Conservation (phyloP, 306 rosid genomes). For the Quercus gilva region DNA sequence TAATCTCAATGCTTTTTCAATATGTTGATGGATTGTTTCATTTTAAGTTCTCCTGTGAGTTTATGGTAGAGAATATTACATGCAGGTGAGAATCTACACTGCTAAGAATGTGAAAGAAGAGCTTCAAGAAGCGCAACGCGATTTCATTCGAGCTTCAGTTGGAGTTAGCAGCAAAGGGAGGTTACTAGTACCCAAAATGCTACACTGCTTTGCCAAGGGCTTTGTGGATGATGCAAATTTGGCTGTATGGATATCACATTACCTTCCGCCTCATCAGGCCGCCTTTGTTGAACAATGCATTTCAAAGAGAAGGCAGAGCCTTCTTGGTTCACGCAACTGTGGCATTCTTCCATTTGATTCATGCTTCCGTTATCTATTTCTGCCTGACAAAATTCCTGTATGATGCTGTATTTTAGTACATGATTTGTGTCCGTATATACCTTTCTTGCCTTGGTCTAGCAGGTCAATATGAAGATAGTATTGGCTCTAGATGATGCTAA, state of each 20-base stretch:
- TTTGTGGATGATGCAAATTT: conserved; percentile 56
- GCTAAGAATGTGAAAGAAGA: conserved; percentile 53
- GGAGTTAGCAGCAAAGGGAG: conserved; percentile 72
- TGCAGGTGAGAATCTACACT: conserved; percentile 61
- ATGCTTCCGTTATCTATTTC: conserved; percentile 62
- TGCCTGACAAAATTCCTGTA: conserved; percentile 28
- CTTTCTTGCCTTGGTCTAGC: background rate
- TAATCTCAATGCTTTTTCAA: conserved; percentile 16
- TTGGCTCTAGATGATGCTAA: background rate
- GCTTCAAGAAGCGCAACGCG: conserved; percentile 64
- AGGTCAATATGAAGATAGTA: background rate
- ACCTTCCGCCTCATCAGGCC: conserved; percentile 67
- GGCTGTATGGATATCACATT: conserved; percentile 72
- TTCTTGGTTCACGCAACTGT: conserved; percentile 64
- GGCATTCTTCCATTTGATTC: conserved; percentile 70
- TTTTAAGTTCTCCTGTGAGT: background rate
- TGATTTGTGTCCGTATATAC: background rate
- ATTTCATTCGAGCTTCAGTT: conserved; percentile 64
- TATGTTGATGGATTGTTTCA: background rate
- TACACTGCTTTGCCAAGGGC: conserved; percentile 65
- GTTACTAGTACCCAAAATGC: conserved; percentile 65
- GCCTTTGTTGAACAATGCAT: conserved; percentile 65
- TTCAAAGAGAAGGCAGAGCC: conserved; percentile 60
- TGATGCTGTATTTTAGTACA: background rate
- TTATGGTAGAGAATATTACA: conserved; percentile 2